phyloP scores from a whole-genome alignment of 495 filamentous ascomycete genomes.

The Tirmania nivea region DNA sequence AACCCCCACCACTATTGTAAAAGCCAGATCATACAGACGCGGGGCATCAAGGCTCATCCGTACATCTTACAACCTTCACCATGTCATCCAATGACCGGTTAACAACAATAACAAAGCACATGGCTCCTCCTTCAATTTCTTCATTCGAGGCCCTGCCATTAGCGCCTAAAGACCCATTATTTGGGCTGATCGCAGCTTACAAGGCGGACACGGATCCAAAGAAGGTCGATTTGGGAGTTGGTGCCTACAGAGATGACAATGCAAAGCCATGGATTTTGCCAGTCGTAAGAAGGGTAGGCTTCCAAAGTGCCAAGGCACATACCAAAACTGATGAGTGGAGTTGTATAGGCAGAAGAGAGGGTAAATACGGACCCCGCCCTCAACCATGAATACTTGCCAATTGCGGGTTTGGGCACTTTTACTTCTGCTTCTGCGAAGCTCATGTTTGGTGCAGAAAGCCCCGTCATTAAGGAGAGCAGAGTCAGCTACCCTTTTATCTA shows the following conservation, averaged over 20 bases:
- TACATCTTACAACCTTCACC: neutral
- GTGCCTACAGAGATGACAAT: slow-evolving; percentile 85
- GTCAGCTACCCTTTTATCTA: slow-evolving; percentile 22
- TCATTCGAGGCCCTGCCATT: slow-evolving; percentile 70
- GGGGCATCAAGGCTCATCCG: too few relatives aligned
- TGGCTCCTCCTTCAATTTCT: slow-evolving; percentile 31
- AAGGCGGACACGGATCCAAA: slow-evolving; percentile 58
- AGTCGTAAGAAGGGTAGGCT: slow-evolving; percentile 75
- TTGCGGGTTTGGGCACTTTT: slow-evolving; percentile 66
- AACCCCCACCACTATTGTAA: too few relatives aligned
- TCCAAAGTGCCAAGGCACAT: neutral
- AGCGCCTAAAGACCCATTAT: slow-evolving; percentile 87
- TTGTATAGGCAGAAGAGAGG: slow-evolving; percentile 58
- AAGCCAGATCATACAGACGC: too few relatives aligned
- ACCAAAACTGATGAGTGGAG: neutral
- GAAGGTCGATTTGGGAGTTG: slow-evolving; percentile 92
- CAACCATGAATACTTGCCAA: slow-evolving; percentile 97
- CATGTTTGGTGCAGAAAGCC: slow-evolving; percentile 57
- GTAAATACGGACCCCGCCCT: slow-evolving; percentile 68
- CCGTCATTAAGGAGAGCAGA: slow-evolving; percentile 66
- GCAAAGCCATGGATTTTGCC: slow-evolving; percentile 97
- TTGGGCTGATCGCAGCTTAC: slow-evolving; percentile 79
- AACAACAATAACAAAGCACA: slow-evolving; percentile 28
- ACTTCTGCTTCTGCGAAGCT: slow-evolving; percentile 76
- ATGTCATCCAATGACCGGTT: neutral